Conservation (phyloP, 106 monocot genomes). For the Narthecium ossifragum region DNA sequence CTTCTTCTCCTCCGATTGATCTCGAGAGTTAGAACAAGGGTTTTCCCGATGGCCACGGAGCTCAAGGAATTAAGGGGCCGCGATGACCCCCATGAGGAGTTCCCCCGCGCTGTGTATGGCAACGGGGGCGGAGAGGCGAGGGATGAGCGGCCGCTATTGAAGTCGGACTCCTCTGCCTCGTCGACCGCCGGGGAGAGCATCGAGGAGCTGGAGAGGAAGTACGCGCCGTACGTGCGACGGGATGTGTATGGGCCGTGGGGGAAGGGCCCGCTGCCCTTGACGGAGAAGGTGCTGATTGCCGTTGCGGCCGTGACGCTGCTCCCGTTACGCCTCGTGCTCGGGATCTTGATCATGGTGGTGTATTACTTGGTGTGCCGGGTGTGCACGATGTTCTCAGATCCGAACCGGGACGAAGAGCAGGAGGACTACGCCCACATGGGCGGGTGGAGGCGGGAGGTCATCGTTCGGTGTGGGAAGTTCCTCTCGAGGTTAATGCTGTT, state of each 20-base stretch:
- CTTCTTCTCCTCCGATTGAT: too few relatives aligned
- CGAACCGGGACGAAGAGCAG: slow-evolving; percentile 46
- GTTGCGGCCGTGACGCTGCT: slow-evolving; percentile 59
- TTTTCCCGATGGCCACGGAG: slow-evolving; percentile 22
- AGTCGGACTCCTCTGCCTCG: slow-evolving; percentile 4
- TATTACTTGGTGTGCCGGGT: slow-evolving; percentile 77
- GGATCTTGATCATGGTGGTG: slow-evolving; percentile 38
- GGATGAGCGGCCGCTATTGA: slow-evolving; percentile 34
- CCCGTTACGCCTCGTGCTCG: slow-evolving; percentile 58
- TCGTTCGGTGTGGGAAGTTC: slow-evolving; percentile 50
- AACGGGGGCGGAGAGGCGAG: background rate
- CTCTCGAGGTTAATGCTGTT: slow-evolving; percentile 63
- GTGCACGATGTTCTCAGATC: slow-evolving; percentile 68
- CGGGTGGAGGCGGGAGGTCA: slow-evolving; percentile 68
- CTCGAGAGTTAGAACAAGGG: too few relatives aligned
- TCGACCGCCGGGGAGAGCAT: slow-evolving; percentile 7
- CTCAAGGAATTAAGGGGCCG: slow-evolving; percentile 15
- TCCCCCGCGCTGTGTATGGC: too few relatives aligned
- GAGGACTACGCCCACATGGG: slow-evolving; percentile 58
- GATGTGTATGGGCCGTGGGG: slow-evolving; percentile 73
- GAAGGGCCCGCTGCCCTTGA: slow-evolving; percentile 32
- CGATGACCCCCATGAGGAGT: background rate
- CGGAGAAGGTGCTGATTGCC: slow-evolving; percentile 56
- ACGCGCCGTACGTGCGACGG: slow-evolving; percentile 59
- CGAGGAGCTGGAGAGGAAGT: slow-evolving; percentile 59